Percentiles rank a stretch among this genome's conserved stretches.
phyloP scores from a whole-genome alignment of 2,329 filamentous ascomycete genomes.

The Hirsutella minnesotensis region DNA sequence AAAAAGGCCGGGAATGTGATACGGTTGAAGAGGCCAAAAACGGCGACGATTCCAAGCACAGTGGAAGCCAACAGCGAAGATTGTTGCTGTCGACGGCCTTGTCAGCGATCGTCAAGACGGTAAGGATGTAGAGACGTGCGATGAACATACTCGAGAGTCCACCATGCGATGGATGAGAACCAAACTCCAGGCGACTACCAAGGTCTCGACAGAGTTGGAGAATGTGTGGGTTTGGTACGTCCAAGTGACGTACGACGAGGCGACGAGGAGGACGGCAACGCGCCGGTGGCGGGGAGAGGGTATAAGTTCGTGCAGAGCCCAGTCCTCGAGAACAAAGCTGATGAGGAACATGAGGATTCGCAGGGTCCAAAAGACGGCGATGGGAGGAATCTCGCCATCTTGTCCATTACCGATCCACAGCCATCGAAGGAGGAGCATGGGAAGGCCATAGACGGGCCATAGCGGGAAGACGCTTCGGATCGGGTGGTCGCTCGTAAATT shows the following conservation, averaged over 20 bases:
- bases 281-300: slow-evolving; percentile 60
- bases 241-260: slow-evolving; percentile 97
- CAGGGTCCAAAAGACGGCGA: slow-evolving; percentile 79
- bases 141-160: slow-evolving; percentile 61
- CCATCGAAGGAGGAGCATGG: slow-evolving; percentile 88
- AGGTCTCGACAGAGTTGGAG: slow-evolving; percentile 91
- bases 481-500: slow-evolving; percentile 79
- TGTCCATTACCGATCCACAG: slow-evolving; percentile 76
- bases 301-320: slow-evolving; percentile 89
- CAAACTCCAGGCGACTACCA: slow-evolving; percentile 85
- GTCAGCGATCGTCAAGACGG: slow-evolving; percentile 15
- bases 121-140: too few relatives aligned
- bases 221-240: slow-evolving; percentile 98
- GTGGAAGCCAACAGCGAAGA: slow-evolving; percentile 66
- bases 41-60: slow-evolving; percentile 66
- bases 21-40: slow-evolving; percentile 87
- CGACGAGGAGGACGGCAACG: slow-evolving; percentile 70
- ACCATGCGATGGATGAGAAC: slow-evolving; percentile 83
- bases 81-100: slow-evolving; percentile 41
- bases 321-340: slow-evolving; percentile 95
- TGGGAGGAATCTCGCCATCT: slow-evolving; percentile 67
- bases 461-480: slow-evolving; percentile 94
- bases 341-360: slow-evolving; percentile 85
- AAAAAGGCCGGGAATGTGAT: slow-evolving; percentile 96
- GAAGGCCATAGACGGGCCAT: slow-evolving; percentile 90